These are phyloP conservation scores for Aspergillus intermedius DNA, from an alignment of 2,329 filamentous ascomycete genomes.

Conservation along the genomic window DNA sequence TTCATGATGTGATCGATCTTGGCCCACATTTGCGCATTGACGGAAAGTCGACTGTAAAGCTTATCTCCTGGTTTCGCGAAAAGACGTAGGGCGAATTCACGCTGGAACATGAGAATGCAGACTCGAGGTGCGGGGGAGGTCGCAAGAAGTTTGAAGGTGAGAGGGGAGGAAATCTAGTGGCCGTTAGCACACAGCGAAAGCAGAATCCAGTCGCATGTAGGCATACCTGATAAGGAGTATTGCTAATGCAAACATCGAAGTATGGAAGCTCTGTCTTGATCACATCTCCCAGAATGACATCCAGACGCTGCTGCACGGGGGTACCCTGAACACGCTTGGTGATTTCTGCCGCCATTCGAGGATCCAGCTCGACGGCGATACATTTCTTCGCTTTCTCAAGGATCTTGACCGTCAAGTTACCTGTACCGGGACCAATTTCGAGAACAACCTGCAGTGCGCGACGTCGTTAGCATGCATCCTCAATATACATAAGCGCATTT, in stretches of 20 bases:
- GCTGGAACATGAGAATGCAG: slow-evolving; percentile 83
- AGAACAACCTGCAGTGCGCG: slow-evolving; percentile 58
- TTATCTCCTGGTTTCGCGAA: slow-evolving; percentile 83
- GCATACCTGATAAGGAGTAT: slow-evolving; percentile 62
- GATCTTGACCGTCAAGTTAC: slow-evolving; percentile 83
- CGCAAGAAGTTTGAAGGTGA: slow-evolving; percentile 84
- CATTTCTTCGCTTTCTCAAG: slow-evolving; percentile 78
- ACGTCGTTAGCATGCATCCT: not conserved
- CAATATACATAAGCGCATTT: not conserved
- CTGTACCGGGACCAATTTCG: slow-evolving; percentile 85
- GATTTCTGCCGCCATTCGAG: slow-evolving; percentile 91
- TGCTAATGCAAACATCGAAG: slow-evolving; percentile 79
- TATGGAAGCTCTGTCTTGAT: slow-evolving; percentile 78
- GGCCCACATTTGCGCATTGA: slow-evolving; percentile 91
- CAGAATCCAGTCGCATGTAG: not conserved
- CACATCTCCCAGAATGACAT: slow-evolving; percentile 84
- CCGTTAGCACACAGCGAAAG: not conserved
- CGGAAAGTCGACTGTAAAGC: slow-evolving; percentile 81
- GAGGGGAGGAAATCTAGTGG: slow-evolving; percentile 71
- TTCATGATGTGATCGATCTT: slow-evolving; percentile 72
- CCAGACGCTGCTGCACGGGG: slow-evolving; percentile 73
- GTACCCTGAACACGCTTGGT: slow-evolving; percentile 90
- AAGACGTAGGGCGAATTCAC: slow-evolving; percentile 85
- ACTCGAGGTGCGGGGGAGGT: slow-evolving; percentile 73
- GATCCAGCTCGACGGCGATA: slow-evolving; percentile 87